These are phyloP conservation scores for Alternaria sp. DNA, from an alignment of 2,329 filamentous ascomycete genomes.

Conservation along the genomic window DNA sequence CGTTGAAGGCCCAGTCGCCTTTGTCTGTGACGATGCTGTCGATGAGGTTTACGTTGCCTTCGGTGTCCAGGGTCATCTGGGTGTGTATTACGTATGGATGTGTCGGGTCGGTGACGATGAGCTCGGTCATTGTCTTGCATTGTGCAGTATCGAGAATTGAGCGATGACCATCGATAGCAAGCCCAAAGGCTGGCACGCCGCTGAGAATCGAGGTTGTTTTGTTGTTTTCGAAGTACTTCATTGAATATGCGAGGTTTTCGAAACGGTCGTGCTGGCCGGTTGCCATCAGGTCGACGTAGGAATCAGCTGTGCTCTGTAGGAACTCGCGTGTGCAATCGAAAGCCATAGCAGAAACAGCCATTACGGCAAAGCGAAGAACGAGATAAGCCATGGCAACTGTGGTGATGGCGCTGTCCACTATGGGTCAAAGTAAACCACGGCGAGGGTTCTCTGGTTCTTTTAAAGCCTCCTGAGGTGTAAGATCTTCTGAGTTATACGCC, in stretches of 20 bases:
- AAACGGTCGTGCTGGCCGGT: constrained; percentile 28
- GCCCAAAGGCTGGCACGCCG: constrained; percentile 28
- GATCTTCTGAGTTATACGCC: background rate
- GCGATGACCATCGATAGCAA: constrained; percentile 29
- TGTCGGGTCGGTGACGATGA: constrained; percentile 28
- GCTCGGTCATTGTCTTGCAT: constrained; percentile 41
- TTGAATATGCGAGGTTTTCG: constrained; percentile 27
- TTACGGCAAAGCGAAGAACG: background rate
- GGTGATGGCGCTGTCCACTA: background rate
- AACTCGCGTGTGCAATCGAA: constrained; percentile 23
- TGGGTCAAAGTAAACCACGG: too few species aligned
- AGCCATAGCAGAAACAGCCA: background rate
- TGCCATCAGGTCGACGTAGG: constrained; percentile 24
- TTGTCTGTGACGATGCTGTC: constrained; percentile 37
- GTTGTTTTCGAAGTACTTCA: constrained; percentile 35
- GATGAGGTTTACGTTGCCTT: constrained; percentile 27
- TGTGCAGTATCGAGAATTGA: constrained; percentile 32
- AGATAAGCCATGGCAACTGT: constrained; percentile 5
- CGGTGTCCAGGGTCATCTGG: constrained; percentile 29
- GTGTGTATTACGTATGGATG: constrained; percentile 42
- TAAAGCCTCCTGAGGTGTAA: background rate
- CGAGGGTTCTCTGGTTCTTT: background rate
- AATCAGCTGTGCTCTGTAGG: constrained; percentile 13
- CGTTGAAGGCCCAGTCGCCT: constrained; percentile 45
- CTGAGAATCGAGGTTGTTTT: constrained; percentile 22